These are phyloP conservation scores for Xerocomellus chrysenteron DNA, from an alignment of 768 basidiomycete genomes.

Conservation along the genomic window DNA sequence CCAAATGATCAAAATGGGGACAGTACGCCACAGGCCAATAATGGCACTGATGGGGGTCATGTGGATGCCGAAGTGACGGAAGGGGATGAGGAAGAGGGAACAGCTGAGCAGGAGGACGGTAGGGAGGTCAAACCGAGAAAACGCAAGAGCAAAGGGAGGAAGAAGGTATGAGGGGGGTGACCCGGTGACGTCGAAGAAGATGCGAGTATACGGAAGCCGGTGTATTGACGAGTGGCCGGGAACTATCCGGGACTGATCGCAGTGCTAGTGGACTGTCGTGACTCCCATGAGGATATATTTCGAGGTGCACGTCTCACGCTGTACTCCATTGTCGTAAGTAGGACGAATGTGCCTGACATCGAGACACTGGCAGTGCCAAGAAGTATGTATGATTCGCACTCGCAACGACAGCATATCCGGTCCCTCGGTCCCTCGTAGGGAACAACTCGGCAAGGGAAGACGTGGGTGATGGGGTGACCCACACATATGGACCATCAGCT, in stretches of 20 bases:
- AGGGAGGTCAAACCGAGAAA: conserved; percentile 12
- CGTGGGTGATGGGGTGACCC: not conserved
- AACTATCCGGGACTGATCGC: conserved; percentile 11
- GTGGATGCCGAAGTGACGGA: conserved; percentile 2
- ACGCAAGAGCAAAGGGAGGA: conserved; percentile 22
- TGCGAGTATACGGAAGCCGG: not conserved
- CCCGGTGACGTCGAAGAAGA: no score
- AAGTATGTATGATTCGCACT: conserved; percentile 51
- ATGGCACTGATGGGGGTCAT: conserved; percentile 17
- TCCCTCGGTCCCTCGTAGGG: conserved; percentile 53
- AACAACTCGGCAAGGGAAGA: conserved; percentile 41
- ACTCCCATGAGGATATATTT: conserved; percentile 1
- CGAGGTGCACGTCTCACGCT: conserved; percentile 14
- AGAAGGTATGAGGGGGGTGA: conserved; percentile 5
- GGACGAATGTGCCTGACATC: conserved; percentile 12
- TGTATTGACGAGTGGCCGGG: conserved; percentile 3
- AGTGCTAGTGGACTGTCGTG: not conserved
- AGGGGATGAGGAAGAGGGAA: conserved; percentile 13
- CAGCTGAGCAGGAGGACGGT: not conserved
- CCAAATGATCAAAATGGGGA: conserved; percentile 17
- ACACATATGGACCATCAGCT: not conserved
- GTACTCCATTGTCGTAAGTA: conserved; percentile 18
- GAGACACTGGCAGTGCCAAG: not conserved
- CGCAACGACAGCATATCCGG: conserved; percentile 54
- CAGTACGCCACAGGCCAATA: conserved; percentile 13